Base-by-base conservation (phyloP, 169 alveolate genomes). In the Plasmodium fragile region DNA sequence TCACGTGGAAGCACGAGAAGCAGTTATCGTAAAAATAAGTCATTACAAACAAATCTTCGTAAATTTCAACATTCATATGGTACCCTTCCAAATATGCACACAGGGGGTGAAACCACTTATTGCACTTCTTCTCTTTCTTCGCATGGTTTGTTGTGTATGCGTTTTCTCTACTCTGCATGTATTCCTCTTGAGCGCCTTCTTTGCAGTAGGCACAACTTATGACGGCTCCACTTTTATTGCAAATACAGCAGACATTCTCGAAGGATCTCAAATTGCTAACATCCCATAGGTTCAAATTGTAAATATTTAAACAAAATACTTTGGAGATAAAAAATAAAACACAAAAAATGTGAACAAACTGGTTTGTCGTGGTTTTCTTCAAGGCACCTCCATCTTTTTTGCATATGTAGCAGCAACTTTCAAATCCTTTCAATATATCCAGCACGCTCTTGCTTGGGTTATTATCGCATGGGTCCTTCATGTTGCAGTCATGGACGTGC, bases 41-140 rank as follows among this genome's bases (percentile, higher is more conserved):
- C 41, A n/a, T 75, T 8, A 85, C 70, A 73, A 73, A 85, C 30
- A 45, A 30, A 52, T 85, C 93, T 3, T 85, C 93, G 79, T 85
- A 77, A 30, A 85, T 55, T 52, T 85, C 85, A 52, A 85, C 93
- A 13, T 85, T 52, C 85, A 85, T 85, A 53, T 85, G 84, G 8
- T 85, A 85, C 43, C 93, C 93, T 28, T 85, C 93, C 70, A 85
- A 32, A 75, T 85, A 85, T 7, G 93, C 93, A 36, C 93, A 85
- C 4, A 85, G 41, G 10, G 93, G 93, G 65, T 85, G 93, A 45
- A 73, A 85, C 36, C 55, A 75, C 79, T 85, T 85, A 30, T 22
- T 52, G 41, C 93, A 85, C 45, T 85, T 85, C 13, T 34, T 81
- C 45, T 8, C 10, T 22, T 11, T 34, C 8, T 43, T 45, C 36